Conservation (phyloP, 768 basidiomycete genomes). For the Holtermannia corniformis region DNA sequence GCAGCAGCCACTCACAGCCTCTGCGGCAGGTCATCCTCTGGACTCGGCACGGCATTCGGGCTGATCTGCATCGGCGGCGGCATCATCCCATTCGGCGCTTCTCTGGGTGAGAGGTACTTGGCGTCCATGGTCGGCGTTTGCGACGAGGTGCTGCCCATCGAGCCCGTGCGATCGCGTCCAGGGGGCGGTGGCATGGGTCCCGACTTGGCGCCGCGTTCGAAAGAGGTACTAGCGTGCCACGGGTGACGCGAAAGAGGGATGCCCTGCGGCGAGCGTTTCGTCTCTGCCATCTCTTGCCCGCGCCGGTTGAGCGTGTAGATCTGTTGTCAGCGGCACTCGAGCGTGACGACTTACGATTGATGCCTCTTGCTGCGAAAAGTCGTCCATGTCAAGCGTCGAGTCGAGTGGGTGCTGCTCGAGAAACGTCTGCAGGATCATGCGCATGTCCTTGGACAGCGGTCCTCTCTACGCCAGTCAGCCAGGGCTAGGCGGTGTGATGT, state of each 20-base stretch:
- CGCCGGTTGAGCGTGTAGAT: slow-evolving; percentile 33
- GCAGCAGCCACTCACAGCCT: slow-evolving; percentile 16
- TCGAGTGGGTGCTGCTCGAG: slow-evolving; percentile 35
- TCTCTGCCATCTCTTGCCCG: slow-evolving; percentile 20
- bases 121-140: slow-evolving; percentile 1
- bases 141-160: background rate
- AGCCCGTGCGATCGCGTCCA: background rate
- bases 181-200: background rate
- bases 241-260: slow-evolving; percentile 3
- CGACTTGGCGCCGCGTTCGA: slow-evolving; percentile 13
- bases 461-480: slow-evolving; percentile 7
- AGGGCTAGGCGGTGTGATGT: too few species aligned
- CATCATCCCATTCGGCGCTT: background rate
- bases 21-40: slow-evolving; percentile 38
- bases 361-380: slow-evolving; percentile 37
- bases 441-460: slow-evolving; percentile 33
- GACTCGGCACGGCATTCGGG: slow-evolving; percentile 9
- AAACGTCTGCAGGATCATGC: slow-evolving; percentile 30
- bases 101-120: slow-evolving; percentile 5
- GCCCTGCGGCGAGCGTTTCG: slow-evolving; percentile 2
- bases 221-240: slow-evolving; percentile 19
- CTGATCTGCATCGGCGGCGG: slow-evolving; percentile 3
- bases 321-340: background rate
- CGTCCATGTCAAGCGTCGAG: slow-evolving; percentile 21
- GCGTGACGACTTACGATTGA: slow-evolving; percentile 20